These are phyloP conservation scores for Aspergillus bombycis DNA, from an alignment of 2,329 filamentous ascomycete species.

Conservation along the genomic window DNA sequence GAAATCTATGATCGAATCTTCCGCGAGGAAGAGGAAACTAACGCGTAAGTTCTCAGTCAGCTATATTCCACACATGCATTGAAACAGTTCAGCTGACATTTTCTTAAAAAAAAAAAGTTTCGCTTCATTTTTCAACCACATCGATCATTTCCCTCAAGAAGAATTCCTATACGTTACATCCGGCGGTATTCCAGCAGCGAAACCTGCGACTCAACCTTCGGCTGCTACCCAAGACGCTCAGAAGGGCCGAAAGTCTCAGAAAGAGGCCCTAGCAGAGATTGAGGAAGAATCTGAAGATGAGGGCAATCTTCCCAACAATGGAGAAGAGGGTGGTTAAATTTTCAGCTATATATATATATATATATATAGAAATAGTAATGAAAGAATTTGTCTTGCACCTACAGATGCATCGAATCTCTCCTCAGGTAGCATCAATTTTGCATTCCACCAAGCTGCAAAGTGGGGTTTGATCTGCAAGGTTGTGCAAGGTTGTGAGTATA, in stretches of 20 bases:
- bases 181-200: conserved; percentile 65
- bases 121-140: conserved; percentile 76
- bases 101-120: conserved; percentile 59
- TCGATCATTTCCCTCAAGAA: conserved; percentile 72
- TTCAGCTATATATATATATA: neutral
- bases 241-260: conserved; percentile 27
- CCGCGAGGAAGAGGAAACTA: conserved; percentile 82
- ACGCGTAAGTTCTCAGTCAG: conserved; percentile 67
- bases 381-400: neutral
- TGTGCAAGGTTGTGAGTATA: too few relatives aligned
- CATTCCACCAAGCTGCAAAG: too few relatives aligned
- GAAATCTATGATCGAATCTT: conserved; percentile 94
- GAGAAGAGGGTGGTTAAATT: conserved; percentile 26
- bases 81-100: conserved; percentile 7
- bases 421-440: too few relatives aligned
- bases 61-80: conserved; percentile 1
- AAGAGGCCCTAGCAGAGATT: conserved; percentile 36
- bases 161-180: conserved; percentile 77
- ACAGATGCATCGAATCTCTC: neutral
- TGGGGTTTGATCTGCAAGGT: too few relatives aligned
- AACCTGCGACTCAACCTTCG: conserved; percentile 32
- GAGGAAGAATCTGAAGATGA: conserved; percentile 38
- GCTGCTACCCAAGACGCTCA: conserved; percentile 7
- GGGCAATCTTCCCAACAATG: conserved; percentile 19
- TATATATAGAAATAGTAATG: neutral